Conservation (phyloP, 2,329 filamentous ascomycete genomes). For the Aureobasidium lini region DNA sequence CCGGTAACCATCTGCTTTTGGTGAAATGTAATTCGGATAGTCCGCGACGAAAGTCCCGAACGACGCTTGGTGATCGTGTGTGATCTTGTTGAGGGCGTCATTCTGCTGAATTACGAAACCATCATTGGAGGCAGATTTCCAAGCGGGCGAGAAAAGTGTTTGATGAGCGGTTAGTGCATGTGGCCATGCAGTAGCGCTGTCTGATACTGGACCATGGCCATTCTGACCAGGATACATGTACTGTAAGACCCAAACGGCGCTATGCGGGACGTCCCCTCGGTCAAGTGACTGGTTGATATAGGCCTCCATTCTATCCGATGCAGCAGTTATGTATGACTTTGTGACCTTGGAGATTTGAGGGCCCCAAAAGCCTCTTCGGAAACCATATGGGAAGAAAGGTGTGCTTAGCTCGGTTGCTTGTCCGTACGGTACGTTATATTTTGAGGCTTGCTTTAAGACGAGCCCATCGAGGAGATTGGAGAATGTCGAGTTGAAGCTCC, state of each 20-base stretch:
- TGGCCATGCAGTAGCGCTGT: slow-evolving; percentile 13
- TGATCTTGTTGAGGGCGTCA: slow-evolving; percentile 10
- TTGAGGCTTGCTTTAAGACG: background rate
- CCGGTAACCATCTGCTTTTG: slow-evolving; percentile 2
- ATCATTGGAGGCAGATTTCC: slow-evolving; percentile 9
- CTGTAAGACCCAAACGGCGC: slow-evolving; percentile 15
- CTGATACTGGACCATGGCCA: slow-evolving; percentile 10
- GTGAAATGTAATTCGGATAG: slow-evolving; percentile 17
- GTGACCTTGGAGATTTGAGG: slow-evolving; percentile 12
- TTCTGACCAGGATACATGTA: slow-evolving; percentile 15
- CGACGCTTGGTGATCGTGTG: slow-evolving; percentile 1
- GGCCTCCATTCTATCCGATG: slow-evolving; percentile 1
- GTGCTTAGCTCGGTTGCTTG: slow-evolving; percentile 5
- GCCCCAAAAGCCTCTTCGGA: slow-evolving; percentile 14
- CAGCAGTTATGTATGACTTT: slow-evolving; percentile 1
- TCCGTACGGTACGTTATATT: background rate
- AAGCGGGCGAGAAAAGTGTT: slow-evolving; percentile 14
- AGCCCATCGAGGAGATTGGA: slow-evolving; percentile 8
- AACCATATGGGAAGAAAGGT: slow-evolving; percentile 14
- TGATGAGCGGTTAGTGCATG: slow-evolving; percentile 13
- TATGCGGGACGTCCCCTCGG: slow-evolving; percentile 5
- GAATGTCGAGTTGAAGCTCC: slow-evolving; percentile 13
- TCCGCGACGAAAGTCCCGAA: slow-evolving; percentile 7
- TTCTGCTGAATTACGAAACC: background rate
- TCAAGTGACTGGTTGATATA: slow-evolving; percentile 10